Conservation (phyloP, 495 filamentous ascomycete genomes). For the Penicillium bialowiezense region DNA sequence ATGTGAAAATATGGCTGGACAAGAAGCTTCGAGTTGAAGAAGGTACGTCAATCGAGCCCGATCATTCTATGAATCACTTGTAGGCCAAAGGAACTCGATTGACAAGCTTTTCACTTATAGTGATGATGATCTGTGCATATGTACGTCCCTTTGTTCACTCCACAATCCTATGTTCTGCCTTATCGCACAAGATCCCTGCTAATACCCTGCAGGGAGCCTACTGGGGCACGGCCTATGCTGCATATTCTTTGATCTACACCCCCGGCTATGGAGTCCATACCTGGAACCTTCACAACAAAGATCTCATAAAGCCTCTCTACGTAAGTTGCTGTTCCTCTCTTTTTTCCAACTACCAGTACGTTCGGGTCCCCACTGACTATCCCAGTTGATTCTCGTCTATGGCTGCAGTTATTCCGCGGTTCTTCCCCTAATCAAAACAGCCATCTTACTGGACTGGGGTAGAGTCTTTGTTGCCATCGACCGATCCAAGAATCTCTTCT, state of each 20-base stretch:
- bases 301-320: slow-evolving; percentile 15
- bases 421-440: slow-evolving; percentile 18
- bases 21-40: slow-evolving; percentile 16
- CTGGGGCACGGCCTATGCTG: slow-evolving; percentile 21
- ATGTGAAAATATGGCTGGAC: slow-evolving; percentile 15
- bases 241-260: slow-evolving; percentile 13
- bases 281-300: slow-evolving; percentile 19
- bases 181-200: neutral
- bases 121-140: slow-evolving; percentile 17
- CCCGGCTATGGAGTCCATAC: slow-evolving; percentile 23
- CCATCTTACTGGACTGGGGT: slow-evolving; percentile 23
- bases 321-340: slow-evolving; percentile 10
- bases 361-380: neutral
- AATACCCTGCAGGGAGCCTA: slow-evolving; percentile 17
- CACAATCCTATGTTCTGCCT: neutral
- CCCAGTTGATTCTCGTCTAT: slow-evolving; percentile 18
- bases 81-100: slow-evolving; percentile 12
- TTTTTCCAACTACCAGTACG: too few relatives aligned
- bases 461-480: slow-evolving; percentile 18
- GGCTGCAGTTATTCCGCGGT: slow-evolving; percentile 20
- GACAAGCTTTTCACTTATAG: neutral
- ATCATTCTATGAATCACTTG: neutral
- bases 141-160: slow-evolving; percentile 4
- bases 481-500: slow-evolving; percentile 14
- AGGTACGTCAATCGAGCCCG: slow-evolving; percentile 3